These are phyloP conservation scores for Xylaria digitata DNA, from an alignment of 2,329 filamentous ascomycete genomes.

Conservation along the genomic window DNA sequence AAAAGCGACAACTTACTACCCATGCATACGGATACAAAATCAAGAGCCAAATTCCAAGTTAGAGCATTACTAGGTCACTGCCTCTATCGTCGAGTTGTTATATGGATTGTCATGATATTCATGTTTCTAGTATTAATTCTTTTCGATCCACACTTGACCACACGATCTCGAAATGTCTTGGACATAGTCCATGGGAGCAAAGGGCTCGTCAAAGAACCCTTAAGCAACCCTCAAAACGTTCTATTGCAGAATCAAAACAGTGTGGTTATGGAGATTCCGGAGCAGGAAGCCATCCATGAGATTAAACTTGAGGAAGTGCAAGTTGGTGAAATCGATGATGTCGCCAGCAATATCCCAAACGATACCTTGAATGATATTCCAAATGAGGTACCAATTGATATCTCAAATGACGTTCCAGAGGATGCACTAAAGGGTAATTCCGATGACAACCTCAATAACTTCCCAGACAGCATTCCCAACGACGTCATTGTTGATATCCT, in stretches of 20 bases:
- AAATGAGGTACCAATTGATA: background rate
- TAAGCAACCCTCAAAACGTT: conserved; percentile 28
- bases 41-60: conserved; percentile 56
- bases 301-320: conserved; percentile 20
- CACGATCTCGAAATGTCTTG: conserved; percentile 46
- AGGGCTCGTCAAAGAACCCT: conserved; percentile 28
- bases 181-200: conserved; percentile 47
- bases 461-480: background rate
- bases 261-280: conserved; percentile 14
- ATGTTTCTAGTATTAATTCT: conserved; percentile 56
- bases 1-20: conserved; percentile 49
- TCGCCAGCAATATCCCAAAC: background rate
- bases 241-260: conserved; percentile 41
- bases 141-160: conserved; percentile 49
- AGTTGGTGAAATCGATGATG: conserved; percentile 19
- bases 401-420: background rate
- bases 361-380: background rate
- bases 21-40: conserved; percentile 45
- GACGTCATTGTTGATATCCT: background rate
- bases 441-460: background rate
- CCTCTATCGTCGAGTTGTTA: conserved; percentile 63
- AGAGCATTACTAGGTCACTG: conserved; percentile 62
- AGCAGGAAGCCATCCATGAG: conserved; percentile 27
- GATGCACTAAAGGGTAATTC: background rate
- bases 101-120: conserved; percentile 60